Conservation (phyloP, 768 basidiomycete species). For the Sistotremastrum suecicum region DNA sequence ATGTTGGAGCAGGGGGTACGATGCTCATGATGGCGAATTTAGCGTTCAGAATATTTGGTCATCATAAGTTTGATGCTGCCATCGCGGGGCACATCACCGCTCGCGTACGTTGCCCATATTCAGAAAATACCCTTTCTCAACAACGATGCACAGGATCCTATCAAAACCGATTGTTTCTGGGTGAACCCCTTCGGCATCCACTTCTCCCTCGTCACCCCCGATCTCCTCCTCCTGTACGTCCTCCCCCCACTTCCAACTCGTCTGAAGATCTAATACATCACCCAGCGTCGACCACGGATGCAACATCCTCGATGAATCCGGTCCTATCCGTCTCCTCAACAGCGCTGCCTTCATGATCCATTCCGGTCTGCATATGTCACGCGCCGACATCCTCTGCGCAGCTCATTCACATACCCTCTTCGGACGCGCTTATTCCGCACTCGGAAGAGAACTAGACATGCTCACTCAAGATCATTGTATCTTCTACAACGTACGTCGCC, state of each 20-base stretch:
- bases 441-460: slow-evolving; percentile 28
- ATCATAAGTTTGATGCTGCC: slow-evolving; percentile 25
- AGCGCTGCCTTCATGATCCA: slow-evolving; percentile 27
- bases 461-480: slow-evolving; percentile 31
- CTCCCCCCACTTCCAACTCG: too few species aligned
- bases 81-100: slow-evolving; percentile 39
- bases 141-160: slow-evolving; percentile 19
- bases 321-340: slow-evolving; percentile 21
- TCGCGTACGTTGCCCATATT: slow-evolving; percentile 11
- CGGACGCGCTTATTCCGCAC: slow-evolving; percentile 35
- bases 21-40: too few species aligned
- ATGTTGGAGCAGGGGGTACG: too few species aligned
- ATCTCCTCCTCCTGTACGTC: slow-evolving; percentile 23
- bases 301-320: slow-evolving; percentile 18
- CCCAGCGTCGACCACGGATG: slow-evolving; percentile 23
- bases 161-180: slow-evolving; percentile 30
- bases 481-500: slow-evolving; percentile 21
- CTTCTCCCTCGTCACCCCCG: slow-evolving; percentile 30
- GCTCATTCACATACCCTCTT: slow-evolving; percentile 34
- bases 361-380: slow-evolving; percentile 30
- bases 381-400: slow-evolving; percentile 32
- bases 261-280: too few species aligned
- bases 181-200: slow-evolving; percentile 35
- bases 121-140: background rate
- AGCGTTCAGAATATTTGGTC: too few species aligned